A percentile compares a stretch with the other conserved stretches of the same genome.
phyloP scores from a whole-genome alignment of 345 rosid species.

The Aegle marmelos region DNA sequence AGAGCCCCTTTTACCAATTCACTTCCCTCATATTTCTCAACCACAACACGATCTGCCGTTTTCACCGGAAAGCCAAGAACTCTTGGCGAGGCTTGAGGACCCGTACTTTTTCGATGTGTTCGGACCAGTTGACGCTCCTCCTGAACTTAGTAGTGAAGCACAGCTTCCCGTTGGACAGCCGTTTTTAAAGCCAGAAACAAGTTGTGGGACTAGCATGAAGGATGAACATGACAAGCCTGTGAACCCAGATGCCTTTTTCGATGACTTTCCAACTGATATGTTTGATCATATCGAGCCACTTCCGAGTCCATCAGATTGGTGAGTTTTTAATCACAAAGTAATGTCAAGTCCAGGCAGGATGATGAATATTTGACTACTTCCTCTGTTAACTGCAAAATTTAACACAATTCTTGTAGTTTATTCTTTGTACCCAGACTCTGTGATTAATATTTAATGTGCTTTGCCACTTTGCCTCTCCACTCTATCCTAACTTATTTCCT shows the following conservation, averaged over 20 bases:
- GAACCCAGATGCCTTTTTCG: slow-evolving; percentile 51
- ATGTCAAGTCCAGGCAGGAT: neutral
- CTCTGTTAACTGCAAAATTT: neutral
- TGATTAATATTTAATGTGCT: neutral
- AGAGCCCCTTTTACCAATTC: slow-evolving; percentile 13
- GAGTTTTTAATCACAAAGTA: slow-evolving; percentile 1
- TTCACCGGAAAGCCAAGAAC: slow-evolving; percentile 53
- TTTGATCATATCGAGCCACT: slow-evolving; percentile 60
- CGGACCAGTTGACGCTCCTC: slow-evolving; percentile 41
- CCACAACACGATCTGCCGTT: slow-evolving; percentile 38
- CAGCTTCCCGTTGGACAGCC: slow-evolving; percentile 40
- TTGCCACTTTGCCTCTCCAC: neutral
- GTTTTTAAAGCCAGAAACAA: slow-evolving; percentile 39
- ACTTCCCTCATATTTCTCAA: slow-evolving; percentile 30
- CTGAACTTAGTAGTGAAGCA: slow-evolving; percentile 31
- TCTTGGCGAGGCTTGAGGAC: slow-evolving; percentile 55
- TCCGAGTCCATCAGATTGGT: slow-evolving; percentile 47
- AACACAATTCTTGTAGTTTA: neutral
- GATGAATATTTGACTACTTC: neutral
- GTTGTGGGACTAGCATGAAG: slow-evolving; percentile 21
- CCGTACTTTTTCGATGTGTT: slow-evolving; percentile 50
- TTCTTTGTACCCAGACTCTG: slow-evolving; percentile 1
- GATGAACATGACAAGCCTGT: slow-evolving; percentile 22
- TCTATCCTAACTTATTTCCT: neutral
- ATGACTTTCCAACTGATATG: slow-evolving; percentile 72